A percentile compares a stretch with the other conserved stretches of the same genome.
phyloP scores from a whole-genome alignment of 2,329 filamentous ascomycete species.

The Macrophomina tecta region DNA sequence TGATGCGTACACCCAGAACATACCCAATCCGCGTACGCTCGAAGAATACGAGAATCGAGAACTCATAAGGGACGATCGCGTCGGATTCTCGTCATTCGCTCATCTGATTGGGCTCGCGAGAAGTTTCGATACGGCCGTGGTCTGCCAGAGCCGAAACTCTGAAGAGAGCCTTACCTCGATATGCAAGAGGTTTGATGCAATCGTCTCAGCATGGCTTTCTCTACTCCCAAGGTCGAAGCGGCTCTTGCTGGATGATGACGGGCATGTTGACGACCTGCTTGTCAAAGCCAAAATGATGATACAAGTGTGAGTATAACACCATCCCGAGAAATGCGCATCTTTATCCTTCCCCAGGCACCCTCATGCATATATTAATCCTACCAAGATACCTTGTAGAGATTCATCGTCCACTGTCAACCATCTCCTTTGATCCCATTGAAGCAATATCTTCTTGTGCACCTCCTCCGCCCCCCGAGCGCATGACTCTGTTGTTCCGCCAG shows the following conservation, averaged over 20 bases:
- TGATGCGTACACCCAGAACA: too few species aligned
- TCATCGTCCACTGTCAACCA: conserved; percentile 34
- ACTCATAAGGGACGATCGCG: too few species aligned
- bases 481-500: conserved; percentile 31
- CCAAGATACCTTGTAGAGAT: conserved; percentile 36
- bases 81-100: too few species aligned
- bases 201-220: conserved; percentile 74
- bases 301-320: conserved; percentile 30
- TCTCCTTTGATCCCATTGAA: conserved; percentile 33
- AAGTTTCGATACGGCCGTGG: too few species aligned
- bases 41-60: too few species aligned
- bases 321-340: not conserved
- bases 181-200: conserved; percentile 50
- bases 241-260: conserved; percentile 69
- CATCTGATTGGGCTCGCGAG: too few species aligned
- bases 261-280: conserved; percentile 81
- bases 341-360: not conserved
- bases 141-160: too few species aligned
- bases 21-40: too few species aligned
- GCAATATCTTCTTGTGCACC: conserved; percentile 35
- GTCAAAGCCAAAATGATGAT: conserved; percentile 69
- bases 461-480: conserved; percentile 33
- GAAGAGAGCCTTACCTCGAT: conserved; percentile 5
- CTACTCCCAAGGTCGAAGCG: conserved; percentile 74
- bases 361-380: not conserved